phyloP scores from a whole-genome alignment of 2,329 filamentous ascomycete genomes.

The Neophaeococcomyces mojaviensis region DNA sequence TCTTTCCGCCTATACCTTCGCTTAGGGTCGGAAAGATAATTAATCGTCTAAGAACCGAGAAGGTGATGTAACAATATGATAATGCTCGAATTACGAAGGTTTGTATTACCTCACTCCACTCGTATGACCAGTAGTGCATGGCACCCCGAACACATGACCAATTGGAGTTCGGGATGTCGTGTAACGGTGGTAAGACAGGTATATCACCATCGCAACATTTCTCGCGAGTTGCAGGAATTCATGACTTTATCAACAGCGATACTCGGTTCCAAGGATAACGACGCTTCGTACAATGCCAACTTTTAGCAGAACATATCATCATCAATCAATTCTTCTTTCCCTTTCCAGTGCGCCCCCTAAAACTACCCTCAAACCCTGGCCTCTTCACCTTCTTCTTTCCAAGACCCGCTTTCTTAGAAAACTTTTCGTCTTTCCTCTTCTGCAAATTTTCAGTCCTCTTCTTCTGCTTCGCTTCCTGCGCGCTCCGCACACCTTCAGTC shows the following conservation, averaged over 20 bases:
- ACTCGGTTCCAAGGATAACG: no score
- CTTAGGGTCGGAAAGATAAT: no score
- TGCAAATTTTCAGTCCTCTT: slow-evolving; percentile 74
- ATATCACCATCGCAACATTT: no score
- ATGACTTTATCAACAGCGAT: no score
- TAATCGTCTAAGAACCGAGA: no score
- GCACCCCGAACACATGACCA: not conserved
- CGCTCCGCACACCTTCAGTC: slow-evolving; percentile 62
- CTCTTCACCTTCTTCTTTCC: slow-evolving; percentile 49
- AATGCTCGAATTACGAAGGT: not conserved
- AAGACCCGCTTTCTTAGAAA: slow-evolving; percentile 38
- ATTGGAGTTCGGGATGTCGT: no score
- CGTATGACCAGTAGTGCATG: not conserved
- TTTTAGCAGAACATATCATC: no score
- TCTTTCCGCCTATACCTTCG: no score
- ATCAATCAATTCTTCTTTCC: slow-evolving; percentile 16
- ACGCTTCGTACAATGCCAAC: no score
- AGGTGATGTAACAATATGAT: not conserved
- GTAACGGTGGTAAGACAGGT: no score
- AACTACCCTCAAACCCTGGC: slow-evolving; percentile 66
- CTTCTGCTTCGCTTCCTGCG: slow-evolving; percentile 70
- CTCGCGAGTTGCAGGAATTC: no score
- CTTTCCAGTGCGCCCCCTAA: slow-evolving; percentile 41
- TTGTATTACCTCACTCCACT: slow-evolving; percentile 6
- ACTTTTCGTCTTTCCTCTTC: slow-evolving; percentile 68